Evolutionary conservation across 495 filamentous ascomycete genomes (phyloP).

Genomic region (Jackrogersella multiformis): DNA sequence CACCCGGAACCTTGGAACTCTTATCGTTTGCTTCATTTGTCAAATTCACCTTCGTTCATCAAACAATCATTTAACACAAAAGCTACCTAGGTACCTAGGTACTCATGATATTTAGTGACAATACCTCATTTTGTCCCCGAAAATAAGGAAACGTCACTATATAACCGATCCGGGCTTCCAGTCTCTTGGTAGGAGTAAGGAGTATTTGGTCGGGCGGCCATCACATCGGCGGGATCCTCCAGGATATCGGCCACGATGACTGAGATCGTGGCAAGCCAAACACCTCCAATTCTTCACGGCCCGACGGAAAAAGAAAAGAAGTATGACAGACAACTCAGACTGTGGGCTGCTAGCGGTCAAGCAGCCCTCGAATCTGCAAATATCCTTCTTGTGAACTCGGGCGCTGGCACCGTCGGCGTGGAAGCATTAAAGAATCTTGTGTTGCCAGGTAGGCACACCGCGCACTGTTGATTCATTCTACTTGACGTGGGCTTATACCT

Average conservation of each 20-base stretch:
- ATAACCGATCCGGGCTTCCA: too few relatives aligned
- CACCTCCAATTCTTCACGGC: constrained; percentile 63
- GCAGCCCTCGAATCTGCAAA: constrained; percentile 88
- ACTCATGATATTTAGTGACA: neutral
- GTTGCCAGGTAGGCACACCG: constrained; percentile 68
- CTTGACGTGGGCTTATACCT: constrained; percentile 26
- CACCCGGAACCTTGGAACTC: neutral
- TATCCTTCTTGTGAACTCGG: constrained; percentile 86
- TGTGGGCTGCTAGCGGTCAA: constrained; percentile 95
- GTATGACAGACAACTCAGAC: constrained; percentile 93
- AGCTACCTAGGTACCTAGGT: too few relatives aligned
- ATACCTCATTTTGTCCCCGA: neutral
- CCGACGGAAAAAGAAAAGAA: constrained; percentile 89
- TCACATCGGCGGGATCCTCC: constrained; percentile 17
- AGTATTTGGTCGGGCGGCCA: constrained; percentile 8
- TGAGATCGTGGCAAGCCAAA: constrained; percentile 58
- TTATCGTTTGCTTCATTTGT: neutral
- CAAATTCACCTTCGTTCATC: neutral
- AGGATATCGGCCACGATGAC: constrained; percentile 51
- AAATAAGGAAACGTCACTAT: too few relatives aligned
- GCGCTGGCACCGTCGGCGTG: constrained; percentile 82
- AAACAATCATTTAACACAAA: neutral
- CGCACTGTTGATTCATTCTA: neutral
- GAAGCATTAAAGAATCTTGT: constrained; percentile 98
- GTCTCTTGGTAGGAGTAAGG: constrained; percentile 3